A percentile compares a stretch with the other conserved stretches of the same genome.
These are phyloP conservation scores for Simplicillium aogashimaense DNA, from an alignment of 2,329 filamentous ascomycete genomes.

Conservation along the genomic window DNA sequence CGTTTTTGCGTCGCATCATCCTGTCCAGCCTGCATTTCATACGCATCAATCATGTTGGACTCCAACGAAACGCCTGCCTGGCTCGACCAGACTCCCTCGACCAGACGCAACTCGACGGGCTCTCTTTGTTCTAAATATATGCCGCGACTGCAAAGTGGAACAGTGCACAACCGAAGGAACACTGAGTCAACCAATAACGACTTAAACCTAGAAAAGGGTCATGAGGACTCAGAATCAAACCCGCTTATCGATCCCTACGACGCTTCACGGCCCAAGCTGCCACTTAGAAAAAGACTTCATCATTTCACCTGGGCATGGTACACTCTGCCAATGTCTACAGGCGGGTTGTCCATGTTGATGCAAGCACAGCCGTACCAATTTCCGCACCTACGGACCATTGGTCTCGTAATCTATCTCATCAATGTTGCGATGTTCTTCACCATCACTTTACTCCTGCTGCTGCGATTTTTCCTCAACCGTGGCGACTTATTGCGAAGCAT, in stretches of 20 bases:
- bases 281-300: constrained; percentile 33
- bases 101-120: too few relatives aligned
- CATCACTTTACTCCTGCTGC: constrained; percentile 41
- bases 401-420: constrained; percentile 55
- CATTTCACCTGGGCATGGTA: constrained; percentile 69
- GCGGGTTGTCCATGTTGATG: constrained; percentile 57
- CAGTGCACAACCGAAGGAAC: too few relatives aligned
- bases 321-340: constrained; percentile 65
- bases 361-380: constrained; percentile 55
- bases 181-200: background rate
- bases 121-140: too few relatives aligned
- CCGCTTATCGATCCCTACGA: constrained; percentile 8
- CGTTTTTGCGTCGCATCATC: too few relatives aligned
- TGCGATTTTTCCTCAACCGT: constrained; percentile 52
- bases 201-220: background rate
- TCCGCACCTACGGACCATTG: constrained; percentile 51
- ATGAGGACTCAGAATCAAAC: background rate
- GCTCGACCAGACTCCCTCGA: too few relatives aligned
- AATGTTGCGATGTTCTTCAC: constrained; percentile 56
- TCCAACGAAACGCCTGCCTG: too few relatives aligned
- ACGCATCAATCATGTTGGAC: too few relatives aligned
- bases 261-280: constrained; percentile 22
- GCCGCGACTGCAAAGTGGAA: too few relatives aligned
- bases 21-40: too few relatives aligned
- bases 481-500: constrained; percentile 44